Evolutionary conservation across 805 yeast species (phyloP), one percentile per base, ranked within the genome.

Genomic region (Teunomyces stri): DNA sequence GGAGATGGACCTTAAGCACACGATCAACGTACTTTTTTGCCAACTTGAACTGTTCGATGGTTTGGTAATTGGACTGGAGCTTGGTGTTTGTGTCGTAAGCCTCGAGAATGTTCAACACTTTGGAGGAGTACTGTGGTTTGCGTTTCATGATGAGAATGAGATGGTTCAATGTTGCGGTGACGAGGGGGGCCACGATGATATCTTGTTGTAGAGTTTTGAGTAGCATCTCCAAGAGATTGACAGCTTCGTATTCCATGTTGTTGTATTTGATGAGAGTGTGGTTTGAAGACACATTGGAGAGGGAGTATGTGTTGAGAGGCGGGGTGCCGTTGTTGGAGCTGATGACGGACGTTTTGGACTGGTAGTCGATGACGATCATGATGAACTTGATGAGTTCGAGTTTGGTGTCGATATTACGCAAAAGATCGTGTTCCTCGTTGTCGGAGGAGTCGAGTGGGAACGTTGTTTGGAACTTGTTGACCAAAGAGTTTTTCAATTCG

Each of bases 351-450:
- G 81, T 74, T 37, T 74, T 68, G 38, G 74, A 66, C 44, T 76
- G 76, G 47, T 73, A 69, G 54, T 74, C 77, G 33, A 76, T 68
- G 6, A 72, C 72, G 5, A 67, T 55, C 47, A 65, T 81, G 9
- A 89, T 78, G 49, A 91, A 82, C 64, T 86, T 88, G 44, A 85
- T 70, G n/a, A 85, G 72, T 25, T 91, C 84, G n/a, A 87, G 67
- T 62, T 79, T 82, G 41, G 82, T 69, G 11, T 85, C 81, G 33
- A 82, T 64, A 41, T 81, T 76, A 61, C 83, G 75, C 30, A 69
- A 58, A 27, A 65, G 55, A 54, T 80, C 83, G 31, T 73, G 70
- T 50, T 79, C 87, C 18, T 66, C 68, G 47, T 72, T 69, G 45
- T 74, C 80, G 15, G 73, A 65, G 12, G 74, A 65, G 16, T 68